Evolutionary conservation across 108 stramenopile genomes (phyloP).

Genomic region (Cyclotella baltica): DNA sequence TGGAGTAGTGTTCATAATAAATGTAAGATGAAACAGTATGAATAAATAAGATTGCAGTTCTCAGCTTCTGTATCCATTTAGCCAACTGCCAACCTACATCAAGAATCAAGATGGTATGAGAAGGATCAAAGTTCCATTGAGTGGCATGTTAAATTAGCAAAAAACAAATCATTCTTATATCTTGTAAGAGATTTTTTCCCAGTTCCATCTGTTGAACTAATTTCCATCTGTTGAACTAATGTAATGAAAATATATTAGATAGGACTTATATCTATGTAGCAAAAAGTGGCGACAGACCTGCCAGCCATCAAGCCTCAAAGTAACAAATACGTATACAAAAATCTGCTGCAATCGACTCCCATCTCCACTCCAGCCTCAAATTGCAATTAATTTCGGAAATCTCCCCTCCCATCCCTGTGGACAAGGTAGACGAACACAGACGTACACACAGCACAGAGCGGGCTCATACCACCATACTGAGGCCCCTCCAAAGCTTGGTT

Average conservation of each 20-base stretch:
- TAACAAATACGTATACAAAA: conserved; percentile 89
- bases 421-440: conserved; percentile 54
- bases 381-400: conserved; percentile 76
- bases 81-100: no score
- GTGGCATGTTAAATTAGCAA: no score
- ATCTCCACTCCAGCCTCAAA: conserved; percentile 92
- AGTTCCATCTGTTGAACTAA: no score
- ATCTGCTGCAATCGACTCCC: conserved; percentile 96
- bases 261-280: neutral
- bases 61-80: no score
- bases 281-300: conserved; percentile 82
- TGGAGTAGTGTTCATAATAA: no score
- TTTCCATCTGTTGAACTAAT: neutral
- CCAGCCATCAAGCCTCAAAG: conserved; percentile 98
- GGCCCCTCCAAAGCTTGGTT: conserved; percentile 79
- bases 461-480: conserved; percentile 83
- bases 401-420: conserved; percentile 29
- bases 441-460: conserved; percentile 70
- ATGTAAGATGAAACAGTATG: no score
- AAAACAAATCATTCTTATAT: no score
- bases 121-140: no score
- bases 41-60: no score
- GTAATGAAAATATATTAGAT: neutral
- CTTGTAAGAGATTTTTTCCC: no score
- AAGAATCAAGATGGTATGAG: no score